Percentiles rank a stretch among this genome's conserved stretches.
These are phyloP conservation scores for Chaetoceros muelleri DNA, from an alignment of 108 stramenopile genomes.

Conservation along the genomic window DNA sequence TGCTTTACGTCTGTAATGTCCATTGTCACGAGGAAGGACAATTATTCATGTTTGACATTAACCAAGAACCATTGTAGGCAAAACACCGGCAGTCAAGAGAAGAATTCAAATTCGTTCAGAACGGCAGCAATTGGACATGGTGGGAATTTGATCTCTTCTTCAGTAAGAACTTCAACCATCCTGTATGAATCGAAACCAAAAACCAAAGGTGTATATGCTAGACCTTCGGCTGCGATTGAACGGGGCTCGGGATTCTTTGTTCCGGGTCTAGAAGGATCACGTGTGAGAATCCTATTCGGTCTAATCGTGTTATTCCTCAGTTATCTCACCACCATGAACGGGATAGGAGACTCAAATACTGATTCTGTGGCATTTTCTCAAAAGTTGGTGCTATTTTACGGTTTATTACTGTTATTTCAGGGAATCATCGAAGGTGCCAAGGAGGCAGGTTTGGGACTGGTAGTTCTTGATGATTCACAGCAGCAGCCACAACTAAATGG, in stretches of 20 bases:
- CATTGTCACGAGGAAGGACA: no score
- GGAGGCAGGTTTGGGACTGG: slow-evolving; percentile 17
- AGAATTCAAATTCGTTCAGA: no score
- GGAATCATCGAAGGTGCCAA: slow-evolving; percentile 58
- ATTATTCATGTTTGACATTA: no score
- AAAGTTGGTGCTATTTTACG: slow-evolving; percentile 38
- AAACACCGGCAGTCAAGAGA: no score
- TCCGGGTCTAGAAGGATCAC: slow-evolving; percentile 88
- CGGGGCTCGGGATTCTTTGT: slow-evolving; percentile 90
- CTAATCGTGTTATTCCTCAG: slow-evolving; percentile 37
- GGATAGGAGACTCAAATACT: neutral
- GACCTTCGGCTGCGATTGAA: slow-evolving; percentile 92
- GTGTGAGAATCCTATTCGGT: slow-evolving; percentile 61
- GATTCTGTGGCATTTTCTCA: slow-evolving; percentile 34
- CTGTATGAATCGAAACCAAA: neutral
- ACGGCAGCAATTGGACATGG: no score
- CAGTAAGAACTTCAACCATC: no score
- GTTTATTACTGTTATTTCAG: slow-evolving; percentile 53
- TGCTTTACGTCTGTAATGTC: no score
- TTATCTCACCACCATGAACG: slow-evolving; percentile 16
- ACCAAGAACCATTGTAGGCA: no score
- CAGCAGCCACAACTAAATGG: neutral
- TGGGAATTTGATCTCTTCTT: no score
- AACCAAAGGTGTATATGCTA: slow-evolving; percentile 63
- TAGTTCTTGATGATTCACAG: slow-evolving; percentile 5